Conservation (phyloP, 2,329 filamentous ascomycete species). For the Aspergillus sp. region DNA sequence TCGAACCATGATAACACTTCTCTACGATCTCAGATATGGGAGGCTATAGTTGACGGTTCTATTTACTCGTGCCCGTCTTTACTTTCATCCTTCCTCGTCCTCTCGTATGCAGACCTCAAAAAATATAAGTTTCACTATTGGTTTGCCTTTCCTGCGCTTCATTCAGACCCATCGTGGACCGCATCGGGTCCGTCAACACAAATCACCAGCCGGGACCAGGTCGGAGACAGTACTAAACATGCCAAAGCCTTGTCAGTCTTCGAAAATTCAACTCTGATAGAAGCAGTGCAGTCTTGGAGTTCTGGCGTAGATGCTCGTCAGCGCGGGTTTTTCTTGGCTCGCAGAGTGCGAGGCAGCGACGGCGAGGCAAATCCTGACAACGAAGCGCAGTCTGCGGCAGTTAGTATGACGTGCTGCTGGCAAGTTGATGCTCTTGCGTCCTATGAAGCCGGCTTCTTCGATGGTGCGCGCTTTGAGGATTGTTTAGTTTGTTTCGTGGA, state of each 20-base stretch:
- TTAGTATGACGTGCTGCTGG: constrained; percentile 54
- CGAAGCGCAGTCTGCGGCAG: neutral
- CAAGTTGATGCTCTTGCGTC: constrained; percentile 70
- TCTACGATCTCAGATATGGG: constrained; percentile 73
- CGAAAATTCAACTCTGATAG: constrained; percentile 78
- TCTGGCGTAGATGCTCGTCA: constrained; percentile 79
- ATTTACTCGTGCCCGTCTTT: constrained; percentile 94
- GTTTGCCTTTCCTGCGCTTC: constrained; percentile 92
- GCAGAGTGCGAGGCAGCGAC: constrained; percentile 57
- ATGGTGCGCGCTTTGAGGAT: constrained; percentile 67
- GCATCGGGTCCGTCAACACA: constrained; percentile 41
- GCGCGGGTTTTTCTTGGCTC: constrained; percentile 94
- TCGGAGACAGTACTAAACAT: constrained; percentile 5
- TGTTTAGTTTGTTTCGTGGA: constrained; percentile 85
- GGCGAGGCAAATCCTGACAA: neutral
- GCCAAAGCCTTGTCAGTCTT: constrained; percentile 54
- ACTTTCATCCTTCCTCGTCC: constrained; percentile 80
- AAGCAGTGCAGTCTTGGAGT: constrained; percentile 82
- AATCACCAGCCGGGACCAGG: constrained; percentile 19
- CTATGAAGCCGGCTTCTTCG: constrained; percentile 88
- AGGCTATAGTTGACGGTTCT: constrained; percentile 92
- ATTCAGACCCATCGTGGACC: constrained; percentile 83
- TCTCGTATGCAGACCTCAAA: constrained; percentile 94
- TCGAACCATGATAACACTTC: constrained; percentile 10
- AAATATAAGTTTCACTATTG: constrained; percentile 98